Percentiles rank a stretch among this genome's conserved stretches.
These are phyloP conservation scores for Rheum nobile DNA, from an alignment of 148 eudicot genomes.

Conservation along the genomic window DNA sequence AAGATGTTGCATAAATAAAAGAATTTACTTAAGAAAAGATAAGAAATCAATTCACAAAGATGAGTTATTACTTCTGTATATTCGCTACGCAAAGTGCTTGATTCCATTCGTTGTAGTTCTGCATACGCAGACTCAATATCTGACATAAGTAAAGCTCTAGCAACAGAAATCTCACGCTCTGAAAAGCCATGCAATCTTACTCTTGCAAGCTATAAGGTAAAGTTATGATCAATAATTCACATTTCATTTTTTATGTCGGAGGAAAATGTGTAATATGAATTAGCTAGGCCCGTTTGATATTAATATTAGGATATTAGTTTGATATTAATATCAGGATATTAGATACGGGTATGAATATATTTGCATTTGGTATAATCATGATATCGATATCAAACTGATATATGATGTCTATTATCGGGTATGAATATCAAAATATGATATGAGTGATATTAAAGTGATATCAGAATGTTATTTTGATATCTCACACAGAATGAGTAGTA, in stretches of 20 bases:
- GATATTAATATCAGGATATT: too few relatives aligned
- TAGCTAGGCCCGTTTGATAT: too few relatives aligned
- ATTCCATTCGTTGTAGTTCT: slow-evolving; percentile 84
- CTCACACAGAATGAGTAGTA: too few relatives aligned
- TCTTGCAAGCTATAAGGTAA: slow-evolving; percentile 50
- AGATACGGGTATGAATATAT: too few relatives aligned
- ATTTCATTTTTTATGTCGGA: background rate
- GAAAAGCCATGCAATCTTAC: slow-evolving; percentile 81
- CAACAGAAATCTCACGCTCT: slow-evolving; percentile 72
- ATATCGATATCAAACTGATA: too few relatives aligned
- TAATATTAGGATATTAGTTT: too few relatives aligned
- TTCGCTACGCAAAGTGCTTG: slow-evolving; percentile 69
- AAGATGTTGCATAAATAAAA: slow-evolving; percentile 43
- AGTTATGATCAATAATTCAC: background rate
- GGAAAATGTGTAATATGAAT: background rate
- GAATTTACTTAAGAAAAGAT: slow-evolving; percentile 17
- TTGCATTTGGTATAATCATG: too few relatives aligned
- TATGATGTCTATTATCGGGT: too few relatives aligned
- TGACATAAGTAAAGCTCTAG: slow-evolving; percentile 54
- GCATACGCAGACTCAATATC: slow-evolving; percentile 85
- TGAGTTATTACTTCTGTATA: slow-evolving; percentile 62
- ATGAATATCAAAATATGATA: too few relatives aligned
- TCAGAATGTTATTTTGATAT: too few relatives aligned
- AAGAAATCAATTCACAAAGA: background rate
- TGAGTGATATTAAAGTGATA: too few relatives aligned